Conservation (phyloP, 225 moss, liverwort and hornwort species). For the Marchantia paleacea region DNA sequence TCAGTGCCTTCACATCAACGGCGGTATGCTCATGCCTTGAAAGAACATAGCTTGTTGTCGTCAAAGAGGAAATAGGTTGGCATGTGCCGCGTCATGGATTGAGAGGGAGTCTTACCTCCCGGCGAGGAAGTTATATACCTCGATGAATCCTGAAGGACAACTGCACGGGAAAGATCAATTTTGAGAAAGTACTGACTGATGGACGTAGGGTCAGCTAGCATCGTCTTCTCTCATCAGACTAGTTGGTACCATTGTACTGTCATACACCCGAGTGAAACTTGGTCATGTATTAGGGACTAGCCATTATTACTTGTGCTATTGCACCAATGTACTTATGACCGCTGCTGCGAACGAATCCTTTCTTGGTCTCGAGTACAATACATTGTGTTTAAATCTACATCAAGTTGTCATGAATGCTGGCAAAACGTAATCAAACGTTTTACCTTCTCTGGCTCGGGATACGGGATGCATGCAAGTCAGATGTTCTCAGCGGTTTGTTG, state of each 20-base stretch:
- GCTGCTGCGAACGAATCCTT: neutral
- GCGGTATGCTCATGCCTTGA: slow-evolving; percentile 78
- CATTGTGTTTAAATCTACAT: neutral
- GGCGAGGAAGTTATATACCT: neutral
- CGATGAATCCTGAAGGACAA: neutral
- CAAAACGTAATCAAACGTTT: too few species aligned
- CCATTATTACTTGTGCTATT: neutral
- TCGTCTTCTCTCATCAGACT: neutral
- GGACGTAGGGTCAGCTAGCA: slow-evolving; percentile 4
- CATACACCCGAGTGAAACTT: neutral
- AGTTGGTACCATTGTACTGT: slow-evolving; percentile 4
- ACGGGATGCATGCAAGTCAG: too few species aligned
- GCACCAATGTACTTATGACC: slow-evolving; percentile 10
- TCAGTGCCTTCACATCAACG: slow-evolving; percentile 82
- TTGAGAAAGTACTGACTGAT: slow-evolving; percentile 1
- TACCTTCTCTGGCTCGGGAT: too few species aligned
- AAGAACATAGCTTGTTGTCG: neutral
- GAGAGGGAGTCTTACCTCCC: neutral
- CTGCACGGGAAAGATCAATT: slow-evolving; percentile 7
- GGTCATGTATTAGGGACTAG: slow-evolving; percentile 1
- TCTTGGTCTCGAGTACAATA: neutral
- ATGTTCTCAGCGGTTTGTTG: too few species aligned
- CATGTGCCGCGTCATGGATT: neutral
- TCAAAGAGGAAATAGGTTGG: neutral
- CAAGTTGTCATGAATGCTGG: neutral